Conservation (phyloP, 495 filamentous ascomycete species). For the Xylaria acuta region DNA sequence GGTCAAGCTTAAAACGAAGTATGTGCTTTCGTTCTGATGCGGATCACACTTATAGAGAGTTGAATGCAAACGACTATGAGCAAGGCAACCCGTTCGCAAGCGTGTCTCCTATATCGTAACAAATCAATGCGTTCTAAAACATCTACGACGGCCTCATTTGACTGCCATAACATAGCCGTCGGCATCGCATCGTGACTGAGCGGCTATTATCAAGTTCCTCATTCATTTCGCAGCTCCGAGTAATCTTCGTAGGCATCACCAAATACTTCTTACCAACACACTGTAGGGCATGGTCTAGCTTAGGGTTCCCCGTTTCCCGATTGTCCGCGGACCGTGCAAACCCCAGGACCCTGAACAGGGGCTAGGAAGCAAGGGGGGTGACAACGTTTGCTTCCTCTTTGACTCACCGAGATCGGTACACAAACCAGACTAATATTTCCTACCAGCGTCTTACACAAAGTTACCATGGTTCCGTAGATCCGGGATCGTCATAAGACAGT, state of each 20-base stretch:
- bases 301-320: background rate
- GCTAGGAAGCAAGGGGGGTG: background rate
- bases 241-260: background rate
- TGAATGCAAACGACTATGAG: background rate
- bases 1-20: background rate
- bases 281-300: too few relatives aligned
- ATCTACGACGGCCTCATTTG: background rate
- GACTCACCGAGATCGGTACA: slow-evolving; percentile 7
- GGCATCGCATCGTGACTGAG: too few relatives aligned
- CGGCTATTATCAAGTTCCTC: background rate
- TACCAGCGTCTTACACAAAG: background rate
- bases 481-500: background rate
- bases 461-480: background rate
- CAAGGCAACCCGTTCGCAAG: too few relatives aligned
- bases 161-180: background rate
- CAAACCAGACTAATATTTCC: background rate
- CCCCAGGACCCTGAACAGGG: background rate
- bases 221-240: background rate
- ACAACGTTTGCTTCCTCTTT: background rate
- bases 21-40: background rate
- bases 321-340: background rate
- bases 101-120: background rate
- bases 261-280: too few relatives aligned
- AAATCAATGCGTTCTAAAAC: background rate
- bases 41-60: background rate